These are phyloP conservation scores for Solanum commersonii DNA, from an alignment of 257 asterid genomes.

Conservation along the genomic window DNA sequence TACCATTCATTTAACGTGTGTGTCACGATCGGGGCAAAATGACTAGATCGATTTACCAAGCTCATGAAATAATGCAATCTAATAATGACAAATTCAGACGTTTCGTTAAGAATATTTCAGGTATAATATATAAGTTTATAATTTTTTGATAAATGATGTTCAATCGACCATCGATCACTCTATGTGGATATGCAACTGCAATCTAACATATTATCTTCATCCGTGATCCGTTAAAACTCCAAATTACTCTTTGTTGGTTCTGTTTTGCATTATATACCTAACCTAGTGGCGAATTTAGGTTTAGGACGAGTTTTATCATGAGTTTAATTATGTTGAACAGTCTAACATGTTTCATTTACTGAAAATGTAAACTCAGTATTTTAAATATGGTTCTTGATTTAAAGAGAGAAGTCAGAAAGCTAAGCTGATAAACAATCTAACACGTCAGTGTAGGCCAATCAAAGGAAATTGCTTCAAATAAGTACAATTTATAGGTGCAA, in stretches of 20 bases:
- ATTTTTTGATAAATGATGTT: background rate
- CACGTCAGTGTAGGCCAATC: background rate
- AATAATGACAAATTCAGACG: background rate
- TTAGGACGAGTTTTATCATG: background rate
- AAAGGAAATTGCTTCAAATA: background rate
- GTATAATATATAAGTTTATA: background rate
- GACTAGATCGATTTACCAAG: background rate
- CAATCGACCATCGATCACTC: background rate
- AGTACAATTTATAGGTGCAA: background rate
- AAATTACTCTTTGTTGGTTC: background rate
- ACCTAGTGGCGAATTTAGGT: background rate
- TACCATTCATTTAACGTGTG: background rate
- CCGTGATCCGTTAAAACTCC: background rate
- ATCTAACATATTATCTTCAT: background rate
- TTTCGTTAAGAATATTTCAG: background rate
- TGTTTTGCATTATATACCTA: background rate
- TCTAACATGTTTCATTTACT: background rate
- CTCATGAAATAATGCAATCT: background rate
- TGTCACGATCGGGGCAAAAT: background rate
- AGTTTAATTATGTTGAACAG: background rate
- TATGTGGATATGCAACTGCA: no score
- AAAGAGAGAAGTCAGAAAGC: background rate
- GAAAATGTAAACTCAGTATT: background rate
- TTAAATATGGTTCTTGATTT: background rate
- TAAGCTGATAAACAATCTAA: background rate